These are phyloP conservation scores for Zhuliangozyma parablackwelliae DNA, from an alignment of 1,139 yeast species.

Conservation along the genomic window DNA sequence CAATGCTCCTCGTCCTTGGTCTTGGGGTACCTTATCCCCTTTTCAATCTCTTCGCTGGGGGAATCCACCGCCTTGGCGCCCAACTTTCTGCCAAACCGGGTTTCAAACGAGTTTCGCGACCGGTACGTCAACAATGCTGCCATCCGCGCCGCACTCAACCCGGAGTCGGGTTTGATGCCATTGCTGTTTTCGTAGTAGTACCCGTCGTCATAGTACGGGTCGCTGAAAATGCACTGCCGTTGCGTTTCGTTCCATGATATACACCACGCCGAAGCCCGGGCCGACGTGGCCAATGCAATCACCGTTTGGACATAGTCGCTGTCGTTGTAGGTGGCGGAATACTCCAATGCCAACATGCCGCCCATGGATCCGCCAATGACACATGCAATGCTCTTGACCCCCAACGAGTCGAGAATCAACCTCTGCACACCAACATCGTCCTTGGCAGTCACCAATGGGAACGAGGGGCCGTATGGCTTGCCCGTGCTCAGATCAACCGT, in stretches of 20 bases:
- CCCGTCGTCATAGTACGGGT: constrained; percentile 89
- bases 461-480: constrained; percentile 84
- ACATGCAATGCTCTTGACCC: constrained; percentile 71
- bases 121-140: constrained; percentile 90
- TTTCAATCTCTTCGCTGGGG: constrained; percentile 10
- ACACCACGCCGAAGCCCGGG: constrained; percentile 97
- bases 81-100: constrained; percentile 77
- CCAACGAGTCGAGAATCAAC: constrained; percentile 67
- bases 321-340: constrained; percentile 66
- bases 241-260: constrained; percentile 99
- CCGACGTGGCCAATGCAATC: constrained; percentile 89
- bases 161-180: constrained; percentile 65
- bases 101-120: constrained; percentile 86
- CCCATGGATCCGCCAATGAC: constrained; percentile 99
- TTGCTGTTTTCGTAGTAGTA: constrained; percentile 66
- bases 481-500: constrained; percentile 71
- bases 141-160: constrained; percentile 96
- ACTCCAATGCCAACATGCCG: constrained; percentile 94
- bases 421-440: constrained; percentile 87
- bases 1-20: constrained; percentile 44
- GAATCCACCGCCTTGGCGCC: constrained; percentile 6
- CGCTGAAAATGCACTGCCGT: constrained; percentile 90
- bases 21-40: constrained; percentile 28
- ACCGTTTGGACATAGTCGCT: constrained; percentile 62
- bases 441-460: constrained; percentile 86